phyloP scores from a whole-genome alignment of 2,329 filamentous ascomycete genomes.

The Corynespora cassiicola region DNA sequence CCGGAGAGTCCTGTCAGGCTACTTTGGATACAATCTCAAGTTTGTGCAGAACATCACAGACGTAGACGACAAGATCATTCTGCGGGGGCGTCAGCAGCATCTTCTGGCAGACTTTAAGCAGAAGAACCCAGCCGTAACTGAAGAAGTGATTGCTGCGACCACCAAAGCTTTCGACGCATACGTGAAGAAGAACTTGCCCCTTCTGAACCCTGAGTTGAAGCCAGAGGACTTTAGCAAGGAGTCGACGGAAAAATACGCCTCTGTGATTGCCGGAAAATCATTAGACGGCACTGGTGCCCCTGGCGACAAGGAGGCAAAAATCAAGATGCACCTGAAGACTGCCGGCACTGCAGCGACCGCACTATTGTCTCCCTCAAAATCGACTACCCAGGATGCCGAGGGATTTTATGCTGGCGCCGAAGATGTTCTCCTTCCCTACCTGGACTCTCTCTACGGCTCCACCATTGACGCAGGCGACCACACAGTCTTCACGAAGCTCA shows the following conservation, averaged over 20 bases:
- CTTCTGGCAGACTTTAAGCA: conserved; percentile 73
- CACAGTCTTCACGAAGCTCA: conserved; percentile 85
- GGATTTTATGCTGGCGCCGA: conserved; percentile 65
- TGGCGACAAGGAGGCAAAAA: conserved; percentile 81
- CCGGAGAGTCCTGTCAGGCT: conserved; percentile 79
- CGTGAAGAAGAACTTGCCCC: conserved; percentile 71
- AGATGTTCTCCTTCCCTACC: conserved; percentile 79
- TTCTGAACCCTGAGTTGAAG: conserved; percentile 53
- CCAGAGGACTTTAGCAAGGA: conserved; percentile 57
- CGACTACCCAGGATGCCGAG: conserved; percentile 39
- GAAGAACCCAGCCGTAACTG: conserved; percentile 51
- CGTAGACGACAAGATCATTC: conserved; percentile 63
- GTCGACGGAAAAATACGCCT: conserved; percentile 59
- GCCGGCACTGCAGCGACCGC: conserved; percentile 61
- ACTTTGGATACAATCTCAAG: conserved; percentile 81
- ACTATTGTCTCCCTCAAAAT: conserved; percentile 44
- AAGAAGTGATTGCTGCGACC: conserved; percentile 57
- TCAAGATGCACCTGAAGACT: conserved; percentile 85
- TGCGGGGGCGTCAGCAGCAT: conserved; percentile 76
- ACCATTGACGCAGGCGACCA: conserved; percentile 67
- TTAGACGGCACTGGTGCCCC: conserved; percentile 61
- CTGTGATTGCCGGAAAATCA: conserved; percentile 61
- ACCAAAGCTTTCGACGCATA: conserved; percentile 63
- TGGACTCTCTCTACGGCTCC: conserved; percentile 69
- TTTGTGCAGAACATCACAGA: conserved; percentile 95